Base-by-base conservation (phyloP, 768 basidiomycete species). In the Polyporus arcularius region DNA sequence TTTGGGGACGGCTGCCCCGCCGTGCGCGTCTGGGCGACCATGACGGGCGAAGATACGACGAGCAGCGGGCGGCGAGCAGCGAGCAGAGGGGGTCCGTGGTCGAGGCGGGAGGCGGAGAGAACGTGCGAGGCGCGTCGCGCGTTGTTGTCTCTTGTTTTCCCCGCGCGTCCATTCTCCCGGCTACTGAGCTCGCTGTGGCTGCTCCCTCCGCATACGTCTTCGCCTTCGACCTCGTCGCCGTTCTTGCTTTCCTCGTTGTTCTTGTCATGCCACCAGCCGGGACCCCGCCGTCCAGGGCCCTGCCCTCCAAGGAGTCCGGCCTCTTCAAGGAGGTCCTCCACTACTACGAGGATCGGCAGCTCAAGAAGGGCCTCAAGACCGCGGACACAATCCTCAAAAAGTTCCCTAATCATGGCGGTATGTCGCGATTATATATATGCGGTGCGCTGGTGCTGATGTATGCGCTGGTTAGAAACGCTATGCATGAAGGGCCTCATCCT, bases 351-450 rank as follows among this genome's bases (percentile, higher is more conserved):
- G 82, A 87, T 11, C 85, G 92, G 68, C 88, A 93, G 70, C 87
- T 94, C 72, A 89, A 94, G 68, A 93, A 93, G 68, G 96, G 89
- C 26, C 82, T 90, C 61, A 97, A 97, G 74, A 85, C 89, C 7
- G 92, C 94, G 1, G 95, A 98, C 75, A 86, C 86, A 69, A 95
- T 98, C 72, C 85, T 99, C 72, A 96, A 94, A 78, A 97, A 96
- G 79, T 86, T 88, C 69, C 95, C 97, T 0, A 88, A 96, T 45
- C 95, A 99, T 81, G 97, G 96, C 69, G 96, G 96, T 94, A 69
- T 50, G 85, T 53, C 3, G 14, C n/a, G n/a, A 31, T 6, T 8
- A 48, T 26, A 5, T 48, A 16, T 26, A 11, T 48, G 21, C 28
- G 18, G 14, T 15, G 21, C 8, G 30, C 14, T 39, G 11, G 38